Evolutionary conservation across 441 rosid genomes (phyloP).

Genomic region (Arabidopsis lyrata): DNA sequence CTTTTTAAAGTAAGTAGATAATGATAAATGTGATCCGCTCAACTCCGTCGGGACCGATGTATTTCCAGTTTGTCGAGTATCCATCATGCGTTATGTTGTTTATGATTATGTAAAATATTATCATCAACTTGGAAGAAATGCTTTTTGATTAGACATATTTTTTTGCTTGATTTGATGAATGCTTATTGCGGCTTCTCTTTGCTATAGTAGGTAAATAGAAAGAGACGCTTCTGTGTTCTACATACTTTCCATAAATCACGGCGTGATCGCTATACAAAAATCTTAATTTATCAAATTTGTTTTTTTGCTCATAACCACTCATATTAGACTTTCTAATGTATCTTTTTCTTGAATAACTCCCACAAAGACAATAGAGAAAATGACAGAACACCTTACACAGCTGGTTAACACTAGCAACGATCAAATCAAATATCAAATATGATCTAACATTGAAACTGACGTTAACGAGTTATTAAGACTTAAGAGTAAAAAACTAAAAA

Average conservation of each 20-base stretch:
- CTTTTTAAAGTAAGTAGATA: too few relatives aligned
- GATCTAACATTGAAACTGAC: conserved; percentile 52
- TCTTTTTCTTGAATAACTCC: conserved; percentile 15
- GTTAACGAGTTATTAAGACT: conserved; percentile 39
- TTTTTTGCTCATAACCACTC: conserved; percentile 51
- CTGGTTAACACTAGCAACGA: conserved; percentile 70
- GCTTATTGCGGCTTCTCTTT: background rate
- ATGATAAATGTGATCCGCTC: background rate
- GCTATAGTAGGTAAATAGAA: conserved; percentile 22
- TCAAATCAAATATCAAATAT: conserved; percentile 50
- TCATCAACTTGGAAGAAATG: background rate
- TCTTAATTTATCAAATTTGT: conserved; percentile 12
- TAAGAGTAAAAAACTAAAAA: background rate
- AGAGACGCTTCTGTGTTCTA: conserved; percentile 18
- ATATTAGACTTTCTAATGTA: conserved; percentile 51
- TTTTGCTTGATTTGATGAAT: background rate
- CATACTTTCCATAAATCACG: conserved; percentile 55
- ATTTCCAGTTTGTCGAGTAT: background rate
- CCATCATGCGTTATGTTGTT: background rate
- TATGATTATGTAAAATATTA: background rate
- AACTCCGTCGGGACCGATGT: background rate
- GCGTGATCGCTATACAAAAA: conserved; percentile 47
- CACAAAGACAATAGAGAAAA: conserved; percentile 34
- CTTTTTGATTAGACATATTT: conserved; percentile 15
- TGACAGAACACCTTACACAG: conserved; percentile 51